Evolutionary conservation across 371 early-diverging fungal species (phyloP), one percentile per base, ranked within the genome.

Genomic region (Mucor irregularis): DNA sequence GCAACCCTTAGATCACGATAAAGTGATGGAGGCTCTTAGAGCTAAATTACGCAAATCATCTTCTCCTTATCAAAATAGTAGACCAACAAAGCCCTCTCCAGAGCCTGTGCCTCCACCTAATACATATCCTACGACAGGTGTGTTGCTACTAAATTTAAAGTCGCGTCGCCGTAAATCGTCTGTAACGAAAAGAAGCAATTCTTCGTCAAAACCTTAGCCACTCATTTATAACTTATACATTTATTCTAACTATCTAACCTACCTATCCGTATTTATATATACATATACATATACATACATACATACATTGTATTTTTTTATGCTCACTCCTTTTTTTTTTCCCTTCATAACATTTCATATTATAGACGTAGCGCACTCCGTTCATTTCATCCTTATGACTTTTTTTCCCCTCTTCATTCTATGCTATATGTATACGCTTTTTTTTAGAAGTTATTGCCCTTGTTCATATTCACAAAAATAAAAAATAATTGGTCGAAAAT

Each of bases 121-220:
- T 5, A 63, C 64, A 16, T 53, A 53, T 28, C 64, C 64, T 19
- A 58, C 64, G 0, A 62, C 69, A 1, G 75, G 75, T 14, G 66
- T 75, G 0, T 31, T 75, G 17, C 49, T 71, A 4, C 50, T 75
- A 8, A 67, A 75, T 56, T 35, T 75, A 8, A 75, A 69, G 26
- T 64, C 62, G 28, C 72, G 69, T 17, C 61, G 69, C 13, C 53
- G 54, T n/a, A 63, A 58, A 38, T 33, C 49, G 10, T 53, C 64
- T 0, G 22, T 53, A 3, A 40, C 61, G 17, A 57, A 60, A 49
- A 28, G 58, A 16, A 24, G 42, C 24, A 57, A 29, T 19, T 39
- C 39, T 13, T 22, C 42, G 10, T 24, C 16, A 42, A 19, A 42
- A 42, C 11, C 17, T 19, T 38, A 17, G 7, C n/a, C 19, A 19